Conservation (phyloP, 2,329 filamentous ascomycete species). For the Phaeomoniella chlamydospora region DNA sequence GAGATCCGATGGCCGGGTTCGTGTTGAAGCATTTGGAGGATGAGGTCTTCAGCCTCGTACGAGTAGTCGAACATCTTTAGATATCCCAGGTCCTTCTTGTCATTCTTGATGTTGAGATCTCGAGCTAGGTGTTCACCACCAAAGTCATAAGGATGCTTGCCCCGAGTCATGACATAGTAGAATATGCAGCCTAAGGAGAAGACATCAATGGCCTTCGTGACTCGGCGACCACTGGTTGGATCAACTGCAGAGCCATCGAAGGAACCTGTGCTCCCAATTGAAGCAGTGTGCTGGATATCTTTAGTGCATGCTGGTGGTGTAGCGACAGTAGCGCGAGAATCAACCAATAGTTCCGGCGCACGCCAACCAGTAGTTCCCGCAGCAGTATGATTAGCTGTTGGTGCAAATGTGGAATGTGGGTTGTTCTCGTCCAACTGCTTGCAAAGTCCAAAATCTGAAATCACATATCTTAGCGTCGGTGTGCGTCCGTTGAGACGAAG, state of each 20-base stretch:
- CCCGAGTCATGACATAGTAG: slow-evolving; percentile 93
- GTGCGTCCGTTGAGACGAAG: slow-evolving; percentile 8
- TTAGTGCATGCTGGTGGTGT: slow-evolving; percentile 10
- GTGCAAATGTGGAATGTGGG: slow-evolving; percentile 87
- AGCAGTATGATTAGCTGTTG: slow-evolving; percentile 62
- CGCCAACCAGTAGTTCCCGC: slow-evolving; percentile 93
- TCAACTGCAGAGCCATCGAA: slow-evolving; percentile 38
- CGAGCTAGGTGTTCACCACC: slow-evolving; percentile 79
- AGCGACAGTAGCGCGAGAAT: slow-evolving; percentile 20
- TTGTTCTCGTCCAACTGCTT: slow-evolving; percentile 83
- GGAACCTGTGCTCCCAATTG: slow-evolving; percentile 20
- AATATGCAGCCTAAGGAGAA: slow-evolving; percentile 97
- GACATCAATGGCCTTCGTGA: slow-evolving; percentile 91
- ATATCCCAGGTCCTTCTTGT: slow-evolving; percentile 56
- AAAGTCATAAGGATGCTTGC: slow-evolving; percentile 83
- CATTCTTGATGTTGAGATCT: slow-evolving; percentile 93
- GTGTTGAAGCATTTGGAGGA: slow-evolving; percentile 62
- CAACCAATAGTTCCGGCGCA: slow-evolving; percentile 78
- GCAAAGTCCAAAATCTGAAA: slow-evolving; percentile 94
- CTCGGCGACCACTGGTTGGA: slow-evolving; percentile 53
- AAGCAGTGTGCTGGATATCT: slow-evolving; percentile 35
- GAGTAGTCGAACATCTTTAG: slow-evolving; percentile 70
- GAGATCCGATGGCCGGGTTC: slow-evolving; percentile 54
- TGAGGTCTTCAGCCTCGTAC: slow-evolving; percentile 75
- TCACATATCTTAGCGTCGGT: slow-evolving; percentile 67